Evolutionary conservation across 805 yeast genomes (phyloP).

Genomic region (Kodamaea lidongshanica): DNA sequence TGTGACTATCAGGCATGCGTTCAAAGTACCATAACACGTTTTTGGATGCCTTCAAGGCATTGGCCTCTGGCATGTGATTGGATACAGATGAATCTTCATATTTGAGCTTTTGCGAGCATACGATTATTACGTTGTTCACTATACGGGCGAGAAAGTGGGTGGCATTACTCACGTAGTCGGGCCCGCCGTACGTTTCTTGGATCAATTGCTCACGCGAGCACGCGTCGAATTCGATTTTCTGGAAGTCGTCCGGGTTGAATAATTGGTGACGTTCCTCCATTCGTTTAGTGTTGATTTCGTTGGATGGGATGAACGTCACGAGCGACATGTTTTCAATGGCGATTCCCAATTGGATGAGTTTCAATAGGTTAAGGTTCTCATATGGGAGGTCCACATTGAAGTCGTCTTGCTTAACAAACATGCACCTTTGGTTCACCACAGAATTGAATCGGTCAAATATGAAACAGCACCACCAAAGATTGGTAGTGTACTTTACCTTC

Average conservation of each 20-base stretch:
- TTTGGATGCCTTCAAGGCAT: conserved; percentile 18
- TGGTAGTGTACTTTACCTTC: conserved; percentile 16
- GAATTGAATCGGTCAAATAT: conserved; percentile 30
- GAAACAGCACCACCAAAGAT: conserved; percentile 32
- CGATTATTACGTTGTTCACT: conserved; percentile 22
- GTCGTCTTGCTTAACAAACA: conserved; percentile 26
- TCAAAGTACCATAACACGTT: conserved; percentile 23
- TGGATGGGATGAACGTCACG: conserved; percentile 20
- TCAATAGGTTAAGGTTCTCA: conserved; percentile 18
- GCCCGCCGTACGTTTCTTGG: conserved; percentile 2
- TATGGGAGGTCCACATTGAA: conserved; percentile 29
- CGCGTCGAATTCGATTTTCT: conserved; percentile 20
- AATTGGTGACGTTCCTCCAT: conserved; percentile 14
- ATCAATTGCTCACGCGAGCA: conserved; percentile 17
- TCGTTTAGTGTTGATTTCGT: conserved; percentile 11
- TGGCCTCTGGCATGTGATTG: conserved; percentile 19
- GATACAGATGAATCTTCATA: conserved; percentile 19
- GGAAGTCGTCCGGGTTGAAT: conserved; percentile 23
- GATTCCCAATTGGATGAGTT: conserved; percentile 23
- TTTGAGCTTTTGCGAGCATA: conserved; percentile 22
- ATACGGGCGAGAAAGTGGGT: conserved; percentile 23
- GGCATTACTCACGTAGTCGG: conserved; percentile 15
- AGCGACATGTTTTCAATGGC: conserved; percentile 20
- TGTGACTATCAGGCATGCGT: conserved; percentile 14
- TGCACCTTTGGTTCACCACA: conserved; percentile 20